A percentile compares a stretch with the other conserved stretches of the same genome.
These are phyloP conservation scores for Skeletonema potamos DNA, from an alignment of 108 stramenopile genomes.

Conservation along the genomic window DNA sequence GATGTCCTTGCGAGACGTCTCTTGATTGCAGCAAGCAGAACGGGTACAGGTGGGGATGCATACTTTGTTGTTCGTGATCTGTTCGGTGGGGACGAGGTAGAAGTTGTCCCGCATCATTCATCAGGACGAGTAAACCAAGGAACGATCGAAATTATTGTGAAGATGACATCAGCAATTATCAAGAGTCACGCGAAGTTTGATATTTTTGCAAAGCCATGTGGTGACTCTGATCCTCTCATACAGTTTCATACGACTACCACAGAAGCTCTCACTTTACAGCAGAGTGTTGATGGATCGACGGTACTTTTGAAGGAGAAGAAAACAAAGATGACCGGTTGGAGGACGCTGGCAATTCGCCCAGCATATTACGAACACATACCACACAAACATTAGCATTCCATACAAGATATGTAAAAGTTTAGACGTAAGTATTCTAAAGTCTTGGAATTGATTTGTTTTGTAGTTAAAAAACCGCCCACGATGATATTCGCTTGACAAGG, in stretches of 20 bases:
- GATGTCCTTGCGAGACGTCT: conserved; percentile 73
- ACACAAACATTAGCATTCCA: background rate
- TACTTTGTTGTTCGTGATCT: conserved; percentile 84
- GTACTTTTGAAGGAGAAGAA: conserved; percentile 68
- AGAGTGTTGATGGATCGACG: conserved; percentile 50
- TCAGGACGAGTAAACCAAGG: conserved; percentile 45
- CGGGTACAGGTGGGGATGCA: conserved; percentile 87
- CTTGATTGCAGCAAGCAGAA: conserved; percentile 80
- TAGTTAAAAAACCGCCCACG: conserved; percentile 31
- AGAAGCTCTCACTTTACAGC: conserved; percentile 78
- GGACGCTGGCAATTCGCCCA: conserved; percentile 78
- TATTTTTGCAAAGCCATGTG: conserved; percentile 73
- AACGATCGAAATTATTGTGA: conserved; percentile 80
- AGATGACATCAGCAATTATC: conserved; percentile 68
- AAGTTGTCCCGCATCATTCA: conserved; percentile 74
- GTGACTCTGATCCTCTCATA: conserved; percentile 74
- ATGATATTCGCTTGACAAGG: conserved; percentile 43
- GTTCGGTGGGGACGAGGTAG: conserved; percentile 87
- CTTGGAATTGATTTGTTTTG: background rate
- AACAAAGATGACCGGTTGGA: conserved; percentile 76
- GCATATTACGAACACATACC: conserved; percentile 76
- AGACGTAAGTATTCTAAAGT: background rate
- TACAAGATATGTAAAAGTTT: background rate
- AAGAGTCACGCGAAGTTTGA: conserved; percentile 88
- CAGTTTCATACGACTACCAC: conserved; percentile 87